A percentile compares a stretch with the other conserved stretches of the same genome.
Conservation (phyloP, 495 filamentous ascomycete genomes). For the Hypoxylon perforatum region DNA sequence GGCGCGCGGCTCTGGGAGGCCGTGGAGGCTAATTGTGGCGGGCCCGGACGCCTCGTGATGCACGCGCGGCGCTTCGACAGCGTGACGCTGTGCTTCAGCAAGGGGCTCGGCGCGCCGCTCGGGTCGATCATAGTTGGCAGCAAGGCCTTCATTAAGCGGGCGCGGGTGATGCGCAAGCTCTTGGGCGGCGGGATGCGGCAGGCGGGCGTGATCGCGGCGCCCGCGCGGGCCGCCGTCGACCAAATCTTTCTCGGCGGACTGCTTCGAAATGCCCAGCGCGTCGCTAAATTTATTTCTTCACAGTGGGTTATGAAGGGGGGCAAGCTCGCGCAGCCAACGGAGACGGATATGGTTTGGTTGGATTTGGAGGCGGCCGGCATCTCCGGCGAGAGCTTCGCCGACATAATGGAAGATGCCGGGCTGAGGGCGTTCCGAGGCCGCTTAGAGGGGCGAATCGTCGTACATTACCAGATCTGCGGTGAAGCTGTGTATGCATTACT, state of each 20-base stretch:
- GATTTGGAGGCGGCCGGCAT: conserved; percentile 67
- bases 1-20: conserved; percentile 89
- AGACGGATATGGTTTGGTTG: conserved; percentile 97
- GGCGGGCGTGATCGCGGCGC: conserved; percentile 71
- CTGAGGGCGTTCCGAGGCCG: background rate
- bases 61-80: conserved; percentile 82
- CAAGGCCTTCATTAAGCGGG: conserved; percentile 72
- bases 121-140: conserved; percentile 82
- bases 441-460: background rate
- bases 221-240: conserved; percentile 72
- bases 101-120: conserved; percentile 89
- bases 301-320: conserved; percentile 74
- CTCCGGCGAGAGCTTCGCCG: background rate
- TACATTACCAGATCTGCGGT: background rate
- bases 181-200: conserved; percentile 88
- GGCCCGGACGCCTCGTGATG: conserved; percentile 72
- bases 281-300: conserved; percentile 71
- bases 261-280: conserved; percentile 70
- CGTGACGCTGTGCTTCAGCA: conserved; percentile 85
- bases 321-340: conserved; percentile 67
- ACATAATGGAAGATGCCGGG: background rate
- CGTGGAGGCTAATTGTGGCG: conserved; percentile 67
- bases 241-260: conserved; percentile 74
- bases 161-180: conserved; percentile 82
- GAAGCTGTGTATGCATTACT: background rate